phyloP scores from a whole-genome alignment of 331 rosid species.

The Pyrus hybrid region DNA sequence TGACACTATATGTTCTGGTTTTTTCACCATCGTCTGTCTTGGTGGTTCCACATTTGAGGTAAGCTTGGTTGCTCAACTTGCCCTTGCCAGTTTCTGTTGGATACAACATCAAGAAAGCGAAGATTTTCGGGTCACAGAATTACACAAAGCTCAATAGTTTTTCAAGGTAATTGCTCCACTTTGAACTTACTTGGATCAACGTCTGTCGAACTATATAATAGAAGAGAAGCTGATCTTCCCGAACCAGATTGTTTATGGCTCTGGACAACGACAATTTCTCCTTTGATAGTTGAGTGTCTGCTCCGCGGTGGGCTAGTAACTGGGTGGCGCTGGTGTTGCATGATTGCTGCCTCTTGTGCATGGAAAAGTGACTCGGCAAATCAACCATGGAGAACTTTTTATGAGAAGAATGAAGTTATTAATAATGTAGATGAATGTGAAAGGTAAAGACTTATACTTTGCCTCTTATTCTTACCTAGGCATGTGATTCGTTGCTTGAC shows the following conservation, averaged over 20 bases:
- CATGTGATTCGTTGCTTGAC: constrained; percentile 37
- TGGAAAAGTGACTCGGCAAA: not conserved
- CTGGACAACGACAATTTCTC: constrained; percentile 20
- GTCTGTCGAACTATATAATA: constrained; percentile 46
- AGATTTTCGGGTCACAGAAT: not conserved
- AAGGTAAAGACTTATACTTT: constrained; percentile 6
- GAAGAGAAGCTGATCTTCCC: constrained; percentile 44
- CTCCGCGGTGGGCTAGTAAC: not conserved
- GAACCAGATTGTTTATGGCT: constrained; percentile 27
- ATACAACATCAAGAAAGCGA: not conserved
- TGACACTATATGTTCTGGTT: constrained; percentile 30
- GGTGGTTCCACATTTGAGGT: constrained; percentile 26
- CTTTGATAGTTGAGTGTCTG: constrained; percentile 21
- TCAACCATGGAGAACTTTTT: not conserved
- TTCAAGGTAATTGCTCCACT: not conserved
- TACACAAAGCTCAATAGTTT: not conserved
- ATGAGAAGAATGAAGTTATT: not conserved
- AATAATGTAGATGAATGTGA: not conserved
- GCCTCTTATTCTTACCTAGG: constrained; percentile 8
- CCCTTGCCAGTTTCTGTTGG: constrained; percentile 51
- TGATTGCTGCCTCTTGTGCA: not conserved
- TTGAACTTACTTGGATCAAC: constrained; percentile 40
- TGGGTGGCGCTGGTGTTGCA: not conserved
- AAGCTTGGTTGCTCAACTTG: constrained; percentile 28
- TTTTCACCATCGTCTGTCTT: constrained; percentile 21